Base-by-base conservation (phyloP, 768 basidiomycete species). In the Leccinum variicolor region DNA sequence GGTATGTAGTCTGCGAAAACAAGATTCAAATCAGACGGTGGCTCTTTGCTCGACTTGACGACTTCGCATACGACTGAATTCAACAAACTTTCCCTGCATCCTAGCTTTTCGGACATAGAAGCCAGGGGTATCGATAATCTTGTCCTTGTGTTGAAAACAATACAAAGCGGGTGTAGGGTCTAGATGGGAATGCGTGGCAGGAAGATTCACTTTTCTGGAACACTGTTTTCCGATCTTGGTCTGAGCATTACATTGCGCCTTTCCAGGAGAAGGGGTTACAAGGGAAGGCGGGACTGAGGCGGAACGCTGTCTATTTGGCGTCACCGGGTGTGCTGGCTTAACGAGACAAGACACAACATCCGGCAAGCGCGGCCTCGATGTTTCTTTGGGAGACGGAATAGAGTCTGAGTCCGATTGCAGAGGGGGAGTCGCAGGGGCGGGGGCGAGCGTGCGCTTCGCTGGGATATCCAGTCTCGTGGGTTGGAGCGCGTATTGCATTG, bases 211-310 rank as follows among this genome's bases (percentile, higher is more conserved):
- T 58, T 72, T 76, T 54, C 87, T 81, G 39, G 74, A 77, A 63
- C 91, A 93, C 34, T 73, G 82, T 61, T 79, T 81, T 10, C 83
- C 86, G 14, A 80, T 74, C 66, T 83, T 84, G n/a, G 88, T 92
- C 36, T 79, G 73, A 5, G 83, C 87, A 57, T 76, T 76, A 65
- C 90, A 92, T 64, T 83, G 88, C n/a, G 48, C 28, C 6, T 58
- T 64, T 34, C 57, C 60, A 15, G 62, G 33, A 54, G 66, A 61
- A 41, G 67, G 64, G 21, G 62, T 54, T 48, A 56, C 41, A 15
- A 63, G 61, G 49, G 66, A 57, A 33, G 55, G 58, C 10, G 67
- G 60, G 50, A 50, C 57, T 52, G 69, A 65, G 45, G 13, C 48
- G 33, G 56, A 13, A 55, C 69, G 68, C n/a, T 65, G 63, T 59